These are phyloP conservation scores for Cordyceps pruinosa DNA, from an alignment of 2,329 filamentous ascomycete species.

Conservation along the genomic window DNA sequence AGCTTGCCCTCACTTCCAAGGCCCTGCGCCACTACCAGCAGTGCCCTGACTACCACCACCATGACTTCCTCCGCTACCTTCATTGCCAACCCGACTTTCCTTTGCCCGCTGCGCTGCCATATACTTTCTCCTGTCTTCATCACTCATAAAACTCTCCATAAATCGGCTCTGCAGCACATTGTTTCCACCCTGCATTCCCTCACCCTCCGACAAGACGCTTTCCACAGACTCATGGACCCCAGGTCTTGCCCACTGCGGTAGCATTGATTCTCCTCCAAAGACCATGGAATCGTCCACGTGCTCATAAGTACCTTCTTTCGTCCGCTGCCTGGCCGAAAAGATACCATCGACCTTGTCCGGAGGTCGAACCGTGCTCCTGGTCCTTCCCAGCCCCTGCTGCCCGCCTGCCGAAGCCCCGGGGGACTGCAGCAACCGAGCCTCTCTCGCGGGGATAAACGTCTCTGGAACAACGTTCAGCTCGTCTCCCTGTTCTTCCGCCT, in stretches of 20 bases:
- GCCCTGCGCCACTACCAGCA: background rate
- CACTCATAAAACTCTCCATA: conserved; percentile 70
- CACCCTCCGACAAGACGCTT: conserved; percentile 53
- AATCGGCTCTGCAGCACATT: conserved; percentile 56
- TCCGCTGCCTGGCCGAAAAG: conserved; percentile 65
- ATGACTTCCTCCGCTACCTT: background rate
- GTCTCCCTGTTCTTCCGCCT: conserved; percentile 71
- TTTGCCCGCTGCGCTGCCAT: conserved; percentile 55
- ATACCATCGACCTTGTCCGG: conserved; percentile 69
- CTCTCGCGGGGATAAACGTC: conserved; percentile 61
- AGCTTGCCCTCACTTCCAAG: background rate
- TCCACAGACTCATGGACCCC: conserved; percentile 54
- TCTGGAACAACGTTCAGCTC: conserved; percentile 86
- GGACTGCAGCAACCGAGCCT: conserved; percentile 34
- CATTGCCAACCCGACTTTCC: background rate
- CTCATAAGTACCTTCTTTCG: conserved; percentile 62
- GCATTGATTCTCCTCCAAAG: conserved; percentile 25
- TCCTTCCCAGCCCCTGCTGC: conserved; percentile 35
- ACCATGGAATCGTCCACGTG: conserved; percentile 54
- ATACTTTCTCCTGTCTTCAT: conserved; percentile 70
- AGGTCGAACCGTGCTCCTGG: conserved; percentile 59
- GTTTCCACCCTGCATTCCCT: conserved; percentile 42
- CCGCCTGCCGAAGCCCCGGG: conserved; percentile 17
- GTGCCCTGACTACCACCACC: background rate
- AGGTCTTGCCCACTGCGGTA: conserved; percentile 8